Base-by-base conservation (phyloP, 1,139 yeast species). In the Pneumocystis wakefieldiae region DNA sequence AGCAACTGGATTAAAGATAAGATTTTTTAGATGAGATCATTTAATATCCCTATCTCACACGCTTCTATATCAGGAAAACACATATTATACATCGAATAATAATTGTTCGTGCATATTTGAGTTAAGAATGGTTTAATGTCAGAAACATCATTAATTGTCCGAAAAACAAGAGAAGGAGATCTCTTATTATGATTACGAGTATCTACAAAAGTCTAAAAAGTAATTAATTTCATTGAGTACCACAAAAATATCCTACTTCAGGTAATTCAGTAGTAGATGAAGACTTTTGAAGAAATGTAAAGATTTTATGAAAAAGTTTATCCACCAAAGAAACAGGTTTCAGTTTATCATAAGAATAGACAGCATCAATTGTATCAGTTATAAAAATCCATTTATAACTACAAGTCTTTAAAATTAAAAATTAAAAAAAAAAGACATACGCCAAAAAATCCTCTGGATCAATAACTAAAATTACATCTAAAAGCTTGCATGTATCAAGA, bases 371-470 rank as follows among this genome's bases (percentile, higher is more conserved):
- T 32, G 82, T 83, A 68, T 86, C 87, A 41, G 85, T 80, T 15
- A 91, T 81, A 72, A 89, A 92, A 1, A 91, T 76, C 97, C 97
- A 92, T 70, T 88, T 92, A 68, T 82, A 71, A 24, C 70, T 69
- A 55, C 48, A 63, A 57, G 8, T 24, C 32, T 24, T 29, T 48
- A 17, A 39, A 19, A 59, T 28, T 15, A n/a, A 12, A 38, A 61
- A 24, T 41, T 38, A 35, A 5, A 48, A 55, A 48, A 10, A 48
- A 59, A 53, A 36, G 17, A 65, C 73, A 61, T 66, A 79, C 68
- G 86, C 74, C 69, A 84, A 85, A 73, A 92, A 91, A 63, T 89
- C 96, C 70, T 90, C 97, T 62, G 79, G 79, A 57, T 84, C 81
- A 62, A 89, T 70, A 10, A 86, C 76, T 32, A 91, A 73, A 35